Base-by-base conservation (phyloP, 2,329 filamentous ascomycete species). In the Ceratocystis alfenasii region DNA sequence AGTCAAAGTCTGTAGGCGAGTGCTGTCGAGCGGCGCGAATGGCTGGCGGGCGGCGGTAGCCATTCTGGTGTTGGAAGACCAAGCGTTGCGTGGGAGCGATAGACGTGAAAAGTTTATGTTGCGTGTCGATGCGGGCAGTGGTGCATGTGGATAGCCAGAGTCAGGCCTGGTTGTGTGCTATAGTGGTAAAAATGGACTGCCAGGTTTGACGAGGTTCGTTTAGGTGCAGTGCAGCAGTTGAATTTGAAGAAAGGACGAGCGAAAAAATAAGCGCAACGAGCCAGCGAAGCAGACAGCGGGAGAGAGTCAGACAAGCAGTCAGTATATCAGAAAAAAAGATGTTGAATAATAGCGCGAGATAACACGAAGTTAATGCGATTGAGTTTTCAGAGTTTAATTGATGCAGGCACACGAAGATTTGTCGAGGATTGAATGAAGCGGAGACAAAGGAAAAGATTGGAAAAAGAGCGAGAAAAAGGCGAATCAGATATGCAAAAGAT, bases 1-100 rank as follows among this genome's bases (percentile, higher is more conserved):
- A 30, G 85, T 86, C 71, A 93, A 78, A 69, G 79, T 84, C 74
- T 90, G 87, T 30, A 92, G 79, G 70, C 89, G 84, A 66, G 85
- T 78, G 70, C 80, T 81, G 73, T 89, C 84, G 65, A 92, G 79
- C 62, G 86, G 86, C 73, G 85, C 88, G 74, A 92, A 91, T 5
- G 88, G 88, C 76, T 90, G 87, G 72, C 88, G 84, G 69, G 79
- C 77, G 68, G 81, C 71, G 70, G 81, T 75, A 73, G 82, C 80
- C 82, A 85, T 85, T 71, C 72, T 72, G 63, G 25, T 46, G 44
- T 48, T 48, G 41, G 22, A 36, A 48, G 30, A 28, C 62, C 22
- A 22, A 53, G 50, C 25, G 36, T 41, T 41, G 36, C 36, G 36
- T 33, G 17, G 55, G 17, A 57, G 25, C 28, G 53, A 25, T 30